Conservation (phyloP, 805 yeast species). For the Ogataea pini region DNA sequence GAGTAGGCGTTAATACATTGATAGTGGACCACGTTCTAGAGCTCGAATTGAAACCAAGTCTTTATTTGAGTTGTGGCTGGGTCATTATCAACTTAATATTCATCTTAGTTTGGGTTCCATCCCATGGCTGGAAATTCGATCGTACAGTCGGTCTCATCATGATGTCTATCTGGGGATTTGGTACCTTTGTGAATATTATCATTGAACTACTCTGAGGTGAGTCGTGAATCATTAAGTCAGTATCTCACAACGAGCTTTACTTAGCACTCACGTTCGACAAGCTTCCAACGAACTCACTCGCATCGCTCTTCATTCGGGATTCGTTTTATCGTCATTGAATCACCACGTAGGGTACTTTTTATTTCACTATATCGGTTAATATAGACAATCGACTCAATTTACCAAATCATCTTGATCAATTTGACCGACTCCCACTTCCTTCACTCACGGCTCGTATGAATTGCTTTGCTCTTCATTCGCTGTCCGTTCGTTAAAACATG, state of each 20-base stretch:
- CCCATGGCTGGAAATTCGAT: conserved; percentile 44
- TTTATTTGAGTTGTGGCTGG: conserved; percentile 43
- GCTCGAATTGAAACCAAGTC: conserved; percentile 38
- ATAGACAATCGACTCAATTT: conserved; percentile 25
- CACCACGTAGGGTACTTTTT: not conserved
- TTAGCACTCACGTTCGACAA: no score
- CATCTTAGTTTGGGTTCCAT: conserved; percentile 41
- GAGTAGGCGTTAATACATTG: conserved; percentile 77
- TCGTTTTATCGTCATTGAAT: no score
- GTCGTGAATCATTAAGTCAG: no score
- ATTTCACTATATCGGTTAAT: not conserved
- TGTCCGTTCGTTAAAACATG: conserved; percentile 24
- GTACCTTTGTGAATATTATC: conserved; percentile 37
- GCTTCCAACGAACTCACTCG: no score
- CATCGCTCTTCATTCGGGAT: no score
- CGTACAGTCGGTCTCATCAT: conserved; percentile 40
- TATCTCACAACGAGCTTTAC: no score
- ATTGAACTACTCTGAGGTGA: conserved; percentile 26
- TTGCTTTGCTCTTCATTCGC: no score
- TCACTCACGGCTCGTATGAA: no score
- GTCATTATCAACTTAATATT: conserved; percentile 41
- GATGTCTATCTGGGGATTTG: conserved; percentile 43
- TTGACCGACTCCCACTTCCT: conserved; percentile 31
- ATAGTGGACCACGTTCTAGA: conserved; percentile 37
- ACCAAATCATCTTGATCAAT: no score